Percentiles rank a stretch among this genome's conserved stretches.
Evolutionary conservation across 495 filamentous ascomycete genomes (phyloP).

Genomic region (Penicillium crystallinum): DNA sequence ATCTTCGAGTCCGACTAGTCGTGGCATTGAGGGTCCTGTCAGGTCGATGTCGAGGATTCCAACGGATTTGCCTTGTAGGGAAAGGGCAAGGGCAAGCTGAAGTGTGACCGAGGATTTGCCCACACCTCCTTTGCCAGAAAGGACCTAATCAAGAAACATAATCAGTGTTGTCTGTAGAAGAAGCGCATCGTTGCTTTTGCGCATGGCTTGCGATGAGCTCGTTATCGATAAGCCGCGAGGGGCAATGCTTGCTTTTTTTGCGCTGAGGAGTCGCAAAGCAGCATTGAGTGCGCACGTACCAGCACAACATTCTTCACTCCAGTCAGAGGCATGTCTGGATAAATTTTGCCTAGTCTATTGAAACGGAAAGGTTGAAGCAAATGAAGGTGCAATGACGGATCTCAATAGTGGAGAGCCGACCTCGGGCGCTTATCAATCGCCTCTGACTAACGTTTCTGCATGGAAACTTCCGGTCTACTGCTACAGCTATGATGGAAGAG

Average conservation of each 20-base stretch:
- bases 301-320: constrained; percentile 51
- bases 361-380: background rate
- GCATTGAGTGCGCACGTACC: constrained; percentile 19
- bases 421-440: constrained; percentile 44
- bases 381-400: constrained; percentile 3
- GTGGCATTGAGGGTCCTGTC: constrained; percentile 92
- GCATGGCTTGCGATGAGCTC: background rate
- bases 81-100: constrained; percentile 87
- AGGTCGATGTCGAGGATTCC: constrained; percentile 96
- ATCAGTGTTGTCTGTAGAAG: constrained; percentile 1
- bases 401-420: constrained; percentile 26
- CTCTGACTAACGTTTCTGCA: constrained; percentile 12
- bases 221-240: constrained; percentile 43
- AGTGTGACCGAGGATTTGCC: constrained; percentile 96
- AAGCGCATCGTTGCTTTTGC: background rate
- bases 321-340: constrained; percentile 40
- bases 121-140: constrained; percentile 96
- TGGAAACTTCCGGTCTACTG: background rate
- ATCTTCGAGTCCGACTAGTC: constrained; percentile 83
- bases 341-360: background rate
- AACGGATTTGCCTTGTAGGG: constrained; percentile 75
- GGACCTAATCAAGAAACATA: constrained; percentile 41
- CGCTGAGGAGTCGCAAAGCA: constrained; percentile 5
- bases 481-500: background rate
- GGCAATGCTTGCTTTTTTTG: constrained; percentile 1